Percentiles rank a stretch among this genome's conserved stretches.
These are phyloP conservation scores for Cicer pinnatifidum DNA, from an alignment of 306 rosid species.

Conservation along the genomic window DNA sequence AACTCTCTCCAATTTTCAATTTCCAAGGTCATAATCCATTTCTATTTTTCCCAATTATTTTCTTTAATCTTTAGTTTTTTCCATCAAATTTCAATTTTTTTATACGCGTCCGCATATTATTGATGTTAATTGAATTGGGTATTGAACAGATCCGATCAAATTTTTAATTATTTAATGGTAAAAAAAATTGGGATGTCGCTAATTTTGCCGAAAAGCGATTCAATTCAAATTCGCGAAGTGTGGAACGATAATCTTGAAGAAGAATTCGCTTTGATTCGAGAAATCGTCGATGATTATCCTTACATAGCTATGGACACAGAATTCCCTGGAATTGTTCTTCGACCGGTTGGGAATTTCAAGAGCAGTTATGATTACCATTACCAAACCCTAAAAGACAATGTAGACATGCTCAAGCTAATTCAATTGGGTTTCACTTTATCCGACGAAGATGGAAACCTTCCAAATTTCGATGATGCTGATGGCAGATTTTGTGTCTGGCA, in stretches of 20 bases:
- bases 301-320: constrained; percentile 62
- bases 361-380: constrained; percentile 54
- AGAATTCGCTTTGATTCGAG: constrained; percentile 52
- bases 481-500: constrained; percentile 46
- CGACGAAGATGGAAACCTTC: constrained; percentile 52
- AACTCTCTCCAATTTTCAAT: constrained; percentile 1
- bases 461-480: constrained; percentile 23
- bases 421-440: constrained; percentile 55
- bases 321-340: constrained; percentile 57
- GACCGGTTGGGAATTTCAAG: constrained; percentile 59
- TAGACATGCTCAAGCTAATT: constrained; percentile 52
- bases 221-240: constrained; percentile 62
- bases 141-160: constrained; percentile 35
- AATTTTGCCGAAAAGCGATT: constrained; percentile 45
- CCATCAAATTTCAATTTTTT: not conserved
- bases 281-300: constrained; percentile 56
- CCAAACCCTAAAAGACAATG: constrained; percentile 60
- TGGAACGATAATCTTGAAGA: constrained; percentile 58
- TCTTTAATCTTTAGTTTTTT: not conserved
- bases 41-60: not conserved
- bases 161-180: not conserved
- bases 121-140: not conserved
- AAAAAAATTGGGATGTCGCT: constrained; percentile 45
- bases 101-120: not conserved
- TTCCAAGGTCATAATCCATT: constrained; percentile 28